Conservation (phyloP, 1,284 basidiomycete species). For the Anthracocystis setariae region DNA sequence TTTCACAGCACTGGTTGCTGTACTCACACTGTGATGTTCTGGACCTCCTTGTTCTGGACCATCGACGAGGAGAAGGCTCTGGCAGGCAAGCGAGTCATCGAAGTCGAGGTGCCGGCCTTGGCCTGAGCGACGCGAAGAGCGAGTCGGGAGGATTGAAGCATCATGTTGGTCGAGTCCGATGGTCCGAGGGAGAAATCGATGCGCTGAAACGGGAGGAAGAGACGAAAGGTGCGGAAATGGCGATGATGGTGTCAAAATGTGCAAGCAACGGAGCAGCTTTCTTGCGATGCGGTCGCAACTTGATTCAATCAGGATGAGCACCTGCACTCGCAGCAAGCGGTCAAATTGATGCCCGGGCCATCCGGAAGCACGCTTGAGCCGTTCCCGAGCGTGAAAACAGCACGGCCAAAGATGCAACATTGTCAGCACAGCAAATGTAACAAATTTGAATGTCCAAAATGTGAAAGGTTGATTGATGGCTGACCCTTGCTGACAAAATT, state of each 20-base stretch:
- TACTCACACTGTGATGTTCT: conserved; percentile 67
- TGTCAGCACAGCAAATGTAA: background rate
- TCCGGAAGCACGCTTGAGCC: conserved; percentile 13
- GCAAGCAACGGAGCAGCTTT: background rate
- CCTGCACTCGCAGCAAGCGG: too few species aligned
- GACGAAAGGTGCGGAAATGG: background rate
- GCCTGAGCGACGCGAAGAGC: conserved; percentile 18
- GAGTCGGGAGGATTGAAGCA: conserved; percentile 29
- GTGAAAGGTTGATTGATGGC: background rate
- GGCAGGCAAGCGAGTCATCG: conserved; percentile 19
- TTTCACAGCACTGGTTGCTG: background rate
- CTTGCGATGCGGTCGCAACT: conserved; percentile 7
- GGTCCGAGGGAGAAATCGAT: background rate
- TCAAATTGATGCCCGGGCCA: conserved; percentile 32
- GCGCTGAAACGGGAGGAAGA: background rate
- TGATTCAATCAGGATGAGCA: too few species aligned
- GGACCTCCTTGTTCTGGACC: conserved; percentile 60
- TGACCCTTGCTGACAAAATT: conserved; percentile 34
- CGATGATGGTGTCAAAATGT: background rate
- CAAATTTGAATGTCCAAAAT: background rate
- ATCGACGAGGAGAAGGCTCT: conserved; percentile 58
- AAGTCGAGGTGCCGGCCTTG: conserved; percentile 10
- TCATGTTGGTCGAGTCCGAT: conserved; percentile 17
- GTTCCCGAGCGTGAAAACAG: conserved; percentile 35
- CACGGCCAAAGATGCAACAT: too few species aligned